Conservation (phyloP, 2,329 filamentous ascomycete species). For the Fusarium nygamai region DNA sequence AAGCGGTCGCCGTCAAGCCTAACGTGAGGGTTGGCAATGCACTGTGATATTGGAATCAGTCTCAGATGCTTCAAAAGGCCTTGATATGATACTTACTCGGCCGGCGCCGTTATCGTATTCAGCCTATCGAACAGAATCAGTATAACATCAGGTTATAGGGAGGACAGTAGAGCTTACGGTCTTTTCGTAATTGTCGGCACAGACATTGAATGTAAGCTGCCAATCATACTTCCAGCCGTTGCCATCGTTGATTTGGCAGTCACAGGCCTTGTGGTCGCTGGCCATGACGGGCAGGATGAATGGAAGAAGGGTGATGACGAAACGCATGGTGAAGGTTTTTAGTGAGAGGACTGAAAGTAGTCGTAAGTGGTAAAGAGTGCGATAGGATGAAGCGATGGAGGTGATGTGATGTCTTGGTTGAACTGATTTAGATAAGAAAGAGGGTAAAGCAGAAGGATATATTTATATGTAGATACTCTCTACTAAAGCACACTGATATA, state of each 20-base stretch:
- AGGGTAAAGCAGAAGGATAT: background rate
- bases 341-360: background rate
- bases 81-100: background rate
- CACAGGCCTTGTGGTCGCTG: no score
- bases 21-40: background rate
- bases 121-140: background rate
- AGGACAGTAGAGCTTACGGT: background rate
- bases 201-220: no score
- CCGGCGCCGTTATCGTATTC: background rate
- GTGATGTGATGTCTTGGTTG: background rate
- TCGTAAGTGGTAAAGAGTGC: background rate
- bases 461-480: background rate
- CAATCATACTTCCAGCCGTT: no score
- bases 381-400: background rate
- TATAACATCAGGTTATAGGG: background rate
- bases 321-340: background rate
- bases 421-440: background rate
- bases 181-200: fast-evolving
- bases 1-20: background rate
- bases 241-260: no score
- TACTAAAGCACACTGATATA: background rate
- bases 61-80: background rate
- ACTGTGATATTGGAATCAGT: background rate
- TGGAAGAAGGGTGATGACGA: background rate
- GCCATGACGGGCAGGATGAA: no score